These are phyloP conservation scores for Globisporangium takayamanum DNA, from an alignment of 352 stramenopile genomes.

Conservation along the genomic window DNA sequence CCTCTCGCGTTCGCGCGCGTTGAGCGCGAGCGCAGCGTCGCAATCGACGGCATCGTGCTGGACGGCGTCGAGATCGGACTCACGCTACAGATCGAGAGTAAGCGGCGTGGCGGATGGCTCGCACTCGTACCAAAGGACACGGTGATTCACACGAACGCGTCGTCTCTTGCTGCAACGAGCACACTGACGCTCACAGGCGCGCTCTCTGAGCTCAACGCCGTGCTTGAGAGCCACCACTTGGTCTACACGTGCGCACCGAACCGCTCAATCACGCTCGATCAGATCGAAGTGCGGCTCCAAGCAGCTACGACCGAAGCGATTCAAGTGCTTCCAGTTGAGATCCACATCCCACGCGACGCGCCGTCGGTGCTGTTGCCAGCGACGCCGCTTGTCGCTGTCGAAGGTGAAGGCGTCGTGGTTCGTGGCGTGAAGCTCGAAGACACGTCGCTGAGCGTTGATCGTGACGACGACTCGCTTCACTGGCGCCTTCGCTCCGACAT, in stretches of 20 bases:
- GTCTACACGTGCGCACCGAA: constrained; percentile 4
- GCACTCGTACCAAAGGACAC: constrained; percentile 2
- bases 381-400: neutral
- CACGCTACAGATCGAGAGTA: constrained; percentile 7
- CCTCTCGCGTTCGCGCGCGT: constrained; percentile 5
- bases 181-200: neutral
- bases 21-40: constrained; percentile 1
- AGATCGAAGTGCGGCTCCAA: constrained; percentile 7
- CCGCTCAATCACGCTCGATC: neutral
- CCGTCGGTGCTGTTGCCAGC: constrained; percentile 8
- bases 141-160: neutral
- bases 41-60: constrained; percentile 9
- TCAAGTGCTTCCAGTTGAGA: constrained; percentile 7
- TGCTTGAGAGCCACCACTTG: constrained; percentile 5
- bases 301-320: neutral
- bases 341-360: neutral
- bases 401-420: constrained; percentile 7
- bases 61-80: constrained; percentile 8
- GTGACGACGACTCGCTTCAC: neutral
- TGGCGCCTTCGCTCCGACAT: neutral
- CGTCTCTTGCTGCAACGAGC: neutral
- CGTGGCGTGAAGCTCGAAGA: constrained; percentile 9
- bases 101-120: neutral
- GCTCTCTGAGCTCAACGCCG: constrained; percentile 11
- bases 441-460: neutral